Base-by-base conservation (phyloP, 805 yeast genomes). In the Blastobotrys mokoenaii region DNA sequence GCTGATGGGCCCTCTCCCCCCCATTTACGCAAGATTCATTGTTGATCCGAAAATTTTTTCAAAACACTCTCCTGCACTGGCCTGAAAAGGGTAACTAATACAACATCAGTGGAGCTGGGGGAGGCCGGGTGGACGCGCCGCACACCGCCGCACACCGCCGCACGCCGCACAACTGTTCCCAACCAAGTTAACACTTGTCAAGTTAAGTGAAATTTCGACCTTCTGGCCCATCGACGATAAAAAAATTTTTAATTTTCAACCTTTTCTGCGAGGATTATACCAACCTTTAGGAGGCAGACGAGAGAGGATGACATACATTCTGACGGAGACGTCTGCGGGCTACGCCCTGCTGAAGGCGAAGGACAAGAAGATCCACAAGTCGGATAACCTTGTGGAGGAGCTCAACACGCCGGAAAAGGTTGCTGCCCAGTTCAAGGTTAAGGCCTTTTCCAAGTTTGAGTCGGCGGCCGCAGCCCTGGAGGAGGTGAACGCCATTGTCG, bases 271-370 rank as follows among this genome's bases (percentile, higher is more conserved):
- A 18, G 25, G 11, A 11, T 20, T 37, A 3, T 7, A 37, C 5
- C 27, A 37, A 4, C 27, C 30, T 12, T 31, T 14, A 17, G 32
- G 11, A 29, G n/a, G 36, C 22, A 25, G 16, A 39, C 29, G 15
- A 40, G 18, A 22, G 29, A 39, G 15, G 44, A 64, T 64, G 69
- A 59, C 69, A 31, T 63, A 65, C 48, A 60, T 90, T 63, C 79
- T 90, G 66, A 84, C 97, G 50, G 98, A 93, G 74, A 93, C 98
- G 54, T 85, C 98, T 53, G 98, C 98, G 44, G 98, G 98, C 64
- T 93, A 93, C 68, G 98, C 98, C 64, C 77, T 93, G 64, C 79
- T 93, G 65, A 93, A 93, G 73, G 96, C 97, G 47, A 82, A 96
- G 53, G 97, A 93, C 76, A 93, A 93, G 75, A 90, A 90, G 76